Conservation (phyloP, 2,329 filamentous ascomycete genomes). For the Bretziella fagacearum region DNA sequence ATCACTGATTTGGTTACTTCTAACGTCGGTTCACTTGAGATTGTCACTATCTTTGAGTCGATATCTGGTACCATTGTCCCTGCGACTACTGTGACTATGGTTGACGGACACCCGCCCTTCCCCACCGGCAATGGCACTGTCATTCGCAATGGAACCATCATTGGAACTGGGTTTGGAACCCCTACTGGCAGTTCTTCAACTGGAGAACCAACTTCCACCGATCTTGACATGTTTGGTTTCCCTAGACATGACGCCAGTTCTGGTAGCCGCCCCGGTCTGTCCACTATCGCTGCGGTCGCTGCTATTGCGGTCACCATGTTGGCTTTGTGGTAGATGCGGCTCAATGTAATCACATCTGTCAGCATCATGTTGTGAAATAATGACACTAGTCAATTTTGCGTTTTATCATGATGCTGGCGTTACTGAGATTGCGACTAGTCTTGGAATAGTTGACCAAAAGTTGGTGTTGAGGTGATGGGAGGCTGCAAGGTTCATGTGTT, state of each 20-base stretch:
- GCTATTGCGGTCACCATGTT: neutral
- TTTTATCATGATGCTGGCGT: too few species aligned
- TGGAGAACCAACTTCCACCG: neutral
- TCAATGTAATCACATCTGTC: neutral
- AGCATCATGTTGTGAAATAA: neutral
- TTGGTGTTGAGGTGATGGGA: neutral
- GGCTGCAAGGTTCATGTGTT: neutral
- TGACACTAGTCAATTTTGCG: neutral
- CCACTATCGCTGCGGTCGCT: neutral
- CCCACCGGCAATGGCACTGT: slow-evolving; percentile 7
- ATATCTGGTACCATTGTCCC: slow-evolving; percentile 9
- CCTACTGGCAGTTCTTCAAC: neutral
- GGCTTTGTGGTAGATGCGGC: slow-evolving; percentile 1
- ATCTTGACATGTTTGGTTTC: too few species aligned
- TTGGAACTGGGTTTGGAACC: neutral
- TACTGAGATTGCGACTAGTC: too few species aligned
- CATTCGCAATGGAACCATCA: slow-evolving; percentile 4
- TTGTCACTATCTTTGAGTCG: slow-evolving; percentile 10
- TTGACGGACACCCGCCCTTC: slow-evolving; percentile 10
- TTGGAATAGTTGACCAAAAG: too few species aligned
- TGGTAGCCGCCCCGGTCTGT: neutral
- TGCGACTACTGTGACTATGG: slow-evolving; percentile 11
- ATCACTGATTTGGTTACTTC: slow-evolving; percentile 7
- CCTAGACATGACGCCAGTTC: neutral
- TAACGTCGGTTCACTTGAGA: slow-evolving; percentile 6